phyloP scores from a whole-genome alignment of 495 filamentous ascomycete genomes.

The Aspergillus saccharolyticus region DNA sequence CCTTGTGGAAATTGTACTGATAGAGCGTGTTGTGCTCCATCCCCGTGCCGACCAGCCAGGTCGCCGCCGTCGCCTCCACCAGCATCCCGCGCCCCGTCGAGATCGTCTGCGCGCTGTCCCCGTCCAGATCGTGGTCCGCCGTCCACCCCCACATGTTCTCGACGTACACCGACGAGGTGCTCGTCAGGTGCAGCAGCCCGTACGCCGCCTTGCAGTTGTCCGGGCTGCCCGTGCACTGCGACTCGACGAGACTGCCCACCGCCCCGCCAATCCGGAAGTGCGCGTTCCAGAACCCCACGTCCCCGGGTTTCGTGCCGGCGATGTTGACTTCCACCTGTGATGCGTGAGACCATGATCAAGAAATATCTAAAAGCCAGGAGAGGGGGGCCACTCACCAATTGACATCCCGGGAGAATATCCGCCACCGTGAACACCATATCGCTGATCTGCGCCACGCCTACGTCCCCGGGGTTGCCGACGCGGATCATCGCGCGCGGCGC shows the following conservation, averaged over 20 bases:
- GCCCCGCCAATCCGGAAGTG: slow-evolving; percentile 51
- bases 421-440: slow-evolving; percentile 49
- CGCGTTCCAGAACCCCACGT: slow-evolving; percentile 54
- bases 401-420: slow-evolving; percentile 44
- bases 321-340: slow-evolving; percentile 44
- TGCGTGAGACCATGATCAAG: no score
- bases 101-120: slow-evolving; percentile 34
- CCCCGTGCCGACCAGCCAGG: slow-evolving; percentile 40
- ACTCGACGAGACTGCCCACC: slow-evolving; percentile 39
- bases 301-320: slow-evolving; percentile 45
- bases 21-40: slow-evolving; percentile 49
- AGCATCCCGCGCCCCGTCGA: slow-evolving; percentile 47
- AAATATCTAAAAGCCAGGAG: background rate
- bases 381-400: slow-evolving; percentile 24
- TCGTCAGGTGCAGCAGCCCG: slow-evolving; percentile 44
- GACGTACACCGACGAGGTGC: slow-evolving; percentile 46
- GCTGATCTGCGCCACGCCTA: slow-evolving; percentile 49
- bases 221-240: slow-evolving; percentile 30
- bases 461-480: slow-evolving; percentile 49
- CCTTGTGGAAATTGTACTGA: slow-evolving; percentile 45
- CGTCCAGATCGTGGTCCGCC: slow-evolving; percentile 49
- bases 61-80: slow-evolving; percentile 41
- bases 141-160: slow-evolving; percentile 59
- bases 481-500: slow-evolving; percentile 47
- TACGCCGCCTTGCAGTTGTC: slow-evolving; percentile 49